Percentiles rank a stretch among this genome's conserved stretches.
phyloP scores from a whole-genome alignment of 768 basidiomycete genomes.

The Pisolithus albus region DNA sequence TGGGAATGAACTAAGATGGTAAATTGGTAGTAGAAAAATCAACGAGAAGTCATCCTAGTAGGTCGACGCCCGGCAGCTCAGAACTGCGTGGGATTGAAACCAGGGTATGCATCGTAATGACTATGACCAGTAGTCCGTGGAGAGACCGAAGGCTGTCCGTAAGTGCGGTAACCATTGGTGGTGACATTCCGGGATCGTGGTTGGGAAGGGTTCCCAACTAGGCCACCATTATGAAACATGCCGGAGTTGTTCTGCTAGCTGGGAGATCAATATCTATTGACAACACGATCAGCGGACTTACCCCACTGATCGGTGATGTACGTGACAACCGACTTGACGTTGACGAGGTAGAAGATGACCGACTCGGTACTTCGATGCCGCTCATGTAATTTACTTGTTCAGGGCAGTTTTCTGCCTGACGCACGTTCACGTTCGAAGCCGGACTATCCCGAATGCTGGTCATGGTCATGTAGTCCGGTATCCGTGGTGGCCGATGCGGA shows the following conservation, averaged over 20 bases:
- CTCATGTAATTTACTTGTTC: slow-evolving; percentile 19
- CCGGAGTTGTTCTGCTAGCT: slow-evolving; percentile 18
- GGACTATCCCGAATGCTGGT: slow-evolving; percentile 24
- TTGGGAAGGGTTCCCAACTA: slow-evolving; percentile 13
- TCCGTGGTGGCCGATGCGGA: slow-evolving; percentile 16
- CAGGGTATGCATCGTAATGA: slow-evolving; percentile 16
- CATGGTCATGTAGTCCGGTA: slow-evolving; percentile 30
- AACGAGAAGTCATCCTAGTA: not conserved
- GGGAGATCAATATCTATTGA: not conserved
- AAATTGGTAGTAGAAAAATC: not conserved
- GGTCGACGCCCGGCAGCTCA: slow-evolving; percentile 2
- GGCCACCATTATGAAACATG: slow-evolving; percentile 13
- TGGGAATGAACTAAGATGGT: not conserved
- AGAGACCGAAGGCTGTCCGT: slow-evolving; percentile 20
- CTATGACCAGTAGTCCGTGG: slow-evolving; percentile 11
- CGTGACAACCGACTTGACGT: slow-evolving; percentile 28
- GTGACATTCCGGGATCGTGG: slow-evolving; percentile 9
- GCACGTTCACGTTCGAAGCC: slow-evolving; percentile 14
- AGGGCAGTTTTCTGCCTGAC: slow-evolving; percentile 16
- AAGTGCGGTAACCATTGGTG: slow-evolving; percentile 8
- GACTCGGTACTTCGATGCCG: slow-evolving; percentile 20
- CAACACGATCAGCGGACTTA: slow-evolving; percentile 8
- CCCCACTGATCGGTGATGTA: slow-evolving; percentile 23
- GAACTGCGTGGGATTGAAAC: slow-evolving; percentile 21
- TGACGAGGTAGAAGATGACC: slow-evolving; percentile 28